A percentile compares a stretch with the other conserved stretches of the same genome.
These are phyloP conservation scores for Beta macrorhiza DNA, from an alignment of 179 eudicot genomes.

Conservation along the genomic window DNA sequence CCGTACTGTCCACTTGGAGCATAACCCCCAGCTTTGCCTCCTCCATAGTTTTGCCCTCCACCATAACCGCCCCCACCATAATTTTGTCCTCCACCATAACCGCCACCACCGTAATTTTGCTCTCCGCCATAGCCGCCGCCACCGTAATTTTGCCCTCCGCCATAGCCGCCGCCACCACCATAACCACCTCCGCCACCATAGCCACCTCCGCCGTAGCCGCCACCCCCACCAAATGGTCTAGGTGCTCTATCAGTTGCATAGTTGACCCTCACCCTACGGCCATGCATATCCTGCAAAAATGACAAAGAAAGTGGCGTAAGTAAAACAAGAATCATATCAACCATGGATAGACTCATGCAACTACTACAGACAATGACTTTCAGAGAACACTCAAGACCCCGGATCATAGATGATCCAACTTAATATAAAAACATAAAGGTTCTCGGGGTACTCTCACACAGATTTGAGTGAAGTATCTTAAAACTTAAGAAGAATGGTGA, in stretches of 20 bases:
- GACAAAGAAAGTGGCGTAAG: not conserved
- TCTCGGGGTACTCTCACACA: not conserved
- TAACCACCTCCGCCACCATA: slow-evolving; percentile 30
- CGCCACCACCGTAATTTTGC: slow-evolving; percentile 7
- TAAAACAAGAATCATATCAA: not conserved
- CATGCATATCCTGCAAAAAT: slow-evolving; percentile 61
- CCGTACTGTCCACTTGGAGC: slow-evolving; percentile 8
- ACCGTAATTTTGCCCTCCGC: slow-evolving; percentile 15
- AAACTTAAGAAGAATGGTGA: not conserved
- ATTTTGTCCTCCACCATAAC: slow-evolving; percentile 13
- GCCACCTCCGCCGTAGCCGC: slow-evolving; percentile 26
- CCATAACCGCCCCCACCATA: slow-evolving; percentile 3
- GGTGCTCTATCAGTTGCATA: slow-evolving; percentile 75
- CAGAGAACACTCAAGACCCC: not conserved
- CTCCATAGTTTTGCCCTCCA: slow-evolving; percentile 32
- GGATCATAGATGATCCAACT: not conserved
- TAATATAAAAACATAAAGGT: not conserved
- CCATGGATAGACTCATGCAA: not conserved
- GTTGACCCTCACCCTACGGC: slow-evolving; percentile 70
- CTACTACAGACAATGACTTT: not conserved
- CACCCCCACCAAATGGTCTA: slow-evolving; percentile 29
- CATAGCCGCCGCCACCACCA: slow-evolving; percentile 30
- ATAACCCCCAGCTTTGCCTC: slow-evolving; percentile 24
- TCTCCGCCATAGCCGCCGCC: slow-evolving; percentile 31
- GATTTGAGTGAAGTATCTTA: not conserved